phyloP scores from a whole-genome alignment of 345 rosid genomes.

The Schrenkiella parvula region DNA sequence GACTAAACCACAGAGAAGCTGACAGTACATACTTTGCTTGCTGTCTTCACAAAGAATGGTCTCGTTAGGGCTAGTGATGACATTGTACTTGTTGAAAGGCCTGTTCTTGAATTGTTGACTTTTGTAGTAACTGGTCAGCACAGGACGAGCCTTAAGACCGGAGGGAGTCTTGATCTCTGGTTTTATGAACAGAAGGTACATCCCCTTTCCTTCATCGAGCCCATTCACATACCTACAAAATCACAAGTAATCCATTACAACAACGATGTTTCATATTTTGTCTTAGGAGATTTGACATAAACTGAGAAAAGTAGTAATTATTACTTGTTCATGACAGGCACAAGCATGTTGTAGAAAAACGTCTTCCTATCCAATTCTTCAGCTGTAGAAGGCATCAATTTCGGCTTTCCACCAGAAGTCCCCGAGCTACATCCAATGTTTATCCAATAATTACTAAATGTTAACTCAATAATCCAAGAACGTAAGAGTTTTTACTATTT shows the following conservation, averaged over 20 bases:
- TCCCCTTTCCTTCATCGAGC: conserved; percentile 82
- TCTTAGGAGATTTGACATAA: not conserved
- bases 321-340: conserved; percentile 87
- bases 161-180: conserved; percentile 83
- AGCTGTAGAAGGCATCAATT: conserved; percentile 91
- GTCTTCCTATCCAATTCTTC: conserved; percentile 83
- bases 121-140: conserved; percentile 86
- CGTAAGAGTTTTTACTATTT: not conserved
- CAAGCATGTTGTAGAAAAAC: conserved; percentile 82
- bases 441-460: not conserved
- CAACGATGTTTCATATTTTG: not conserved
- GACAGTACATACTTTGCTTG: conserved; percentile 93
- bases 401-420: conserved; percentile 89
- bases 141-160: conserved; percentile 81
- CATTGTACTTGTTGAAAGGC: conserved; percentile 68
- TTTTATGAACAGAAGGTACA: conserved; percentile 75
- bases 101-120: conserved; percentile 69
- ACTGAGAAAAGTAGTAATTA: not conserved
- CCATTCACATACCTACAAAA: conserved; percentile 43
- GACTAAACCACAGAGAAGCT: conserved; percentile 75
- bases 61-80: conserved; percentile 86
- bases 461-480: not conserved
- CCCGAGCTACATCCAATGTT: conserved; percentile 62
- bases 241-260: not conserved
- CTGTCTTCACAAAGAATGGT: conserved; percentile 78